Conservation (phyloP, 2,329 filamentous ascomycete species). For the Aulographum hederae region DNA sequence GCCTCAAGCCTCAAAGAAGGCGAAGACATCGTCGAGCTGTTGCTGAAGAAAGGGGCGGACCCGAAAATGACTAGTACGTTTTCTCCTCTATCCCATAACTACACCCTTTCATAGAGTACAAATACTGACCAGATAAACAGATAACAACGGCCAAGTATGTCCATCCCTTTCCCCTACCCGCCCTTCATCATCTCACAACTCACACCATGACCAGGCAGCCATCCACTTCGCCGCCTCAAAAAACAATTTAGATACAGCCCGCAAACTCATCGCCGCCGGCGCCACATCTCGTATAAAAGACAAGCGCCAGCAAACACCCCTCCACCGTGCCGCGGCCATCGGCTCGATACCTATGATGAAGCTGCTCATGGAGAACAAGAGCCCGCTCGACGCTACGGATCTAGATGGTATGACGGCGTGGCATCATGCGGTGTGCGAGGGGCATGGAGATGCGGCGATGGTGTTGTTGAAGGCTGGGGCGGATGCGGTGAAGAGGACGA, state of each 20-base stretch:
- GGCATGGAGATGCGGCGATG: slow-evolving; percentile 64
- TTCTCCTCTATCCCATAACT: no score
- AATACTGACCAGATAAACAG: no score
- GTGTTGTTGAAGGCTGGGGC: slow-evolving; percentile 70
- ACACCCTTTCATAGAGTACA: no score
- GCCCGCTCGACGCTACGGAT: slow-evolving; percentile 72
- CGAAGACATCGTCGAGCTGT: slow-evolving; percentile 47
- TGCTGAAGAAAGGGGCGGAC: slow-evolving; percentile 53
- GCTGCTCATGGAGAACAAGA: slow-evolving; percentile 56
- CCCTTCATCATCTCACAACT: slow-evolving; percentile 2
- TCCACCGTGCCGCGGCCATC: slow-evolving; percentile 81
- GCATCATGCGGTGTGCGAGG: slow-evolving; percentile 71
- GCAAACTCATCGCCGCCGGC: slow-evolving; percentile 54
- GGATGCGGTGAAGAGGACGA: slow-evolving; percentile 59
- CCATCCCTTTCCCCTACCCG: slow-evolving; percentile 1
- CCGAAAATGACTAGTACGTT: slow-evolving; percentile 37
- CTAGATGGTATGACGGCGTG: slow-evolving; percentile 69
- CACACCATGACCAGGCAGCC: slow-evolving; percentile 42
- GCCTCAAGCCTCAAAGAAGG: slow-evolving; percentile 55
- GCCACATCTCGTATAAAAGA: slow-evolving; percentile 71
- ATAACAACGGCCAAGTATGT: slow-evolving; percentile 45
- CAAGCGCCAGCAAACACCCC: slow-evolving; percentile 68
- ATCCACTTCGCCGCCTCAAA: slow-evolving; percentile 90
- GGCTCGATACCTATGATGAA: slow-evolving; percentile 79
- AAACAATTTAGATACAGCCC: slow-evolving; percentile 64